These are phyloP conservation scores for Candida pseudoglaebosa DNA, from an alignment of 805 yeast species.

Conservation along the genomic window DNA sequence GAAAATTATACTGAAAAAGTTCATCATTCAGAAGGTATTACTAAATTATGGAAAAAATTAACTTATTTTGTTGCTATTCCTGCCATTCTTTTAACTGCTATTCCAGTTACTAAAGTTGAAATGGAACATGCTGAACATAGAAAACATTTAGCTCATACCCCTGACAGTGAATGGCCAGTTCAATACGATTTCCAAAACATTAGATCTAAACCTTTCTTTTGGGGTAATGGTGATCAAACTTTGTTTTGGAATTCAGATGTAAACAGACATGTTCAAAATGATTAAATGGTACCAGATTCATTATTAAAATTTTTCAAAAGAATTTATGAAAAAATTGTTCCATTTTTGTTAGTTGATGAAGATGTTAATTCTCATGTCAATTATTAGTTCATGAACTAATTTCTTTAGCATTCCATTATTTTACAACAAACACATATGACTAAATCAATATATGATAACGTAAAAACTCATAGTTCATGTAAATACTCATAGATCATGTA, in stretches of 20 bases:
- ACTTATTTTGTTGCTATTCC: constrained; percentile 80
- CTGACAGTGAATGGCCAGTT: constrained; percentile 90
- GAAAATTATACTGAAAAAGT: constrained; percentile 58
- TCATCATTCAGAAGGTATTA: constrained; percentile 76
- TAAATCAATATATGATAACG: constrained; percentile 1
- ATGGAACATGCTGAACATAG: constrained; percentile 88
- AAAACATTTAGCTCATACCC: constrained; percentile 63
- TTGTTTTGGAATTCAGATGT: constrained; percentile 92
- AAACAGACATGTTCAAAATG: constrained; percentile 63
- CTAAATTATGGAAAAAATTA: constrained; percentile 81
- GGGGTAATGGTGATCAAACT: constrained; percentile 99
- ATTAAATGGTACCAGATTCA: neutral
- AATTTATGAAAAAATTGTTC: too few species aligned
- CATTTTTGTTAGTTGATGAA: too few species aligned
- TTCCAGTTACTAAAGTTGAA: constrained; percentile 80
- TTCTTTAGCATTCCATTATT: neutral
- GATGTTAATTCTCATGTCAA: too few species aligned
- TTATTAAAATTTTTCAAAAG: too few species aligned
- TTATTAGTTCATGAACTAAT: too few species aligned
- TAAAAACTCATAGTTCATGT: too few species aligned
- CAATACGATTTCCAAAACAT: constrained; percentile 90
- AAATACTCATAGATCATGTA: too few species aligned
- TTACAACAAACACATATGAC: too few species aligned
- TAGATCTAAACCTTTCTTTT: constrained; percentile 84
- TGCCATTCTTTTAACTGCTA: constrained; percentile 68